Base-by-base conservation (phyloP, 1,139 yeast species). In the Candida buenavistaensis region DNA sequence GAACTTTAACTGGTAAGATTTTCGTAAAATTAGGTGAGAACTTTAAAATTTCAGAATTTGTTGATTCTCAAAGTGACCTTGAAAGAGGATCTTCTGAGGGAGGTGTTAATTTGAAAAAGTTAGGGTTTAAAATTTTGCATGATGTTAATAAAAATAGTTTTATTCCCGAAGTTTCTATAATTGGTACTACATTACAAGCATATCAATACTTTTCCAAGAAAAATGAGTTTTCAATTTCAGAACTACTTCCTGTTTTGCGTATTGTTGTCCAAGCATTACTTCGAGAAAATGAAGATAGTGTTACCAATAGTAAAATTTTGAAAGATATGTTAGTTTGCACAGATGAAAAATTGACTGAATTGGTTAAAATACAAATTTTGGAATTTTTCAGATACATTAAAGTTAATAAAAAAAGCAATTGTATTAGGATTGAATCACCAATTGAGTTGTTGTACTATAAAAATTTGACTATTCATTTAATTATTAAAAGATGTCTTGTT, bases 381-480 rank as follows among this genome's bases (percentile, higher is more conserved):
- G 51, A 54, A 33, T 66, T 68, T 43, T 64, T 69, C 52, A 51
- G 64, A 39, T 59, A 49, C 36, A 58, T 69, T 28, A 52, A 50
- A 30, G 60, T 68, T 25, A 60, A 63, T 39, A 53, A 55, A 7
- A 43, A 48, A 14, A 51, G 54, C 9, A 53, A 62, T 30, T 41
- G 43, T 4, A 52, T 70, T 29, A 50, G 44, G 14, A 54, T 70
- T 23, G 55, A 54, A 24, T 64, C 62, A 35, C 49, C 72, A 7
- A 62, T 69, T 44, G 76, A 70, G 47, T 55, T 70, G 28, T 57
- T 70, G 35, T 70, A 66, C 49, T 70, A 69, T 48, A 70, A 70
- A 50, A 70, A 70, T 41, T 57, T 67, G 37, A 47, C 67, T 9
- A 63, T 70, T 26, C 75, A 70, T 48, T 52, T 66, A 43, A 52